Base-by-base conservation (phyloP, 345 rosid genomes). In the Iberis pinnata region DNA sequence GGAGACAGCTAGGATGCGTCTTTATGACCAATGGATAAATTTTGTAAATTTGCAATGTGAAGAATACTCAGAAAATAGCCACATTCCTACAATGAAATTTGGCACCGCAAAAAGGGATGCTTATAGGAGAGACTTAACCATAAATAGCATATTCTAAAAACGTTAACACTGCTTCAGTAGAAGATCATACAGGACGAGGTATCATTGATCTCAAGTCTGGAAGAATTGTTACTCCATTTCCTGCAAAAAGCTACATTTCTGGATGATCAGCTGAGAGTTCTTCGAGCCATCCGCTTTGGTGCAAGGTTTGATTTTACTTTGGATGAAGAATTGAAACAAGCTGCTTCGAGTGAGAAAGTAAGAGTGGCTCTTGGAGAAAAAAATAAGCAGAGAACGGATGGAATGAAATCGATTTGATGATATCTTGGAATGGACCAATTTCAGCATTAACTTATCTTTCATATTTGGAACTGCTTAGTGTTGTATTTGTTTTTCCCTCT, bases 31-130 rank as follows among this genome's bases (percentile, higher is more conserved):
- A 12, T 88, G 95, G 98, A 88, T 90, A 58, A 96, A 90, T 78
- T 87, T 87, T 76, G 95, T 90, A 2, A 87, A 90, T 76, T 74
- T 87, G 69, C 81, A 95, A 68, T 74, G 82, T 68, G 98, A 90
- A 77, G 90, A 78, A 57, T 87, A 90, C 72, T 53, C 79, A 59
- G 95, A 88, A 58, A 76, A 68, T 58, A 88, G 96, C 61, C 93
- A 84, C 25, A 88, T 92, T 62, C 98, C 98, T 39, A 73, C 79
- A 26, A 81, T 84, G 96, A 79, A 69, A 73, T 90, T 90, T 76
- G 98, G 98, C 50, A 80, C 96, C n/a, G 80, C 98, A 12, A 59
- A 87, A 78, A 81, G 88, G 70, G 98, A 90, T 74, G 98, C 98
- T 10, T 81, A 66, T 65, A 70, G 98, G 77, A 82, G 96, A 70